Evolutionary conservation across 1,284 basidiomycete genomes (phyloP).

Genomic region (Stereum hirsutum): DNA sequence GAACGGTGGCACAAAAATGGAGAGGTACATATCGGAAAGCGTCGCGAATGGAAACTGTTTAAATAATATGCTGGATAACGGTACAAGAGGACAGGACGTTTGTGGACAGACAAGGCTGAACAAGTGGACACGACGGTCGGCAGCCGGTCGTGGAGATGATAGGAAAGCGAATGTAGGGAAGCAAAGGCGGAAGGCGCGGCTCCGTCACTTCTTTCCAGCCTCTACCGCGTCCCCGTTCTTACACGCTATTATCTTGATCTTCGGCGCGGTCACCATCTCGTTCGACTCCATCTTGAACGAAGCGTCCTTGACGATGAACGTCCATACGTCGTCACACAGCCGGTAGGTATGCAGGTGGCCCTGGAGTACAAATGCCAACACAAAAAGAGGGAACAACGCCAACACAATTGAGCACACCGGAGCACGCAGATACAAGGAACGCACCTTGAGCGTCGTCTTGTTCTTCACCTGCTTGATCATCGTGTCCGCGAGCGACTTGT

Average conservation of each 20-base stretch:
- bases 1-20: not conserved
- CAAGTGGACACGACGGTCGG: no score
- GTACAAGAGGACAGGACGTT: no score
- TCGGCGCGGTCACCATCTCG: slow-evolving; percentile 65
- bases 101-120: no score
- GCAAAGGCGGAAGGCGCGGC: not conserved
- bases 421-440: slow-evolving; percentile 11
- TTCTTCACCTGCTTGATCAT: slow-evolving; percentile 88
- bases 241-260: slow-evolving; percentile 94
- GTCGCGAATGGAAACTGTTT: no score
- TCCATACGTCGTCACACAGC: slow-evolving; percentile 97
- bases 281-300: slow-evolving; percentile 93
- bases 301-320: slow-evolving; percentile 88
- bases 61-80: no score
- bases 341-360: slow-evolving; percentile 88
- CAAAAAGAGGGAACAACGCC: not conserved
- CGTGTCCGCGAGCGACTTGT: slow-evolving; percentile 87
- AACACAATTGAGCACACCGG: not conserved
- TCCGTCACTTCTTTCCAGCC: slow-evolving; percentile 52
- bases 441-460: slow-evolving; percentile 85
- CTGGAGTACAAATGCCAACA: slow-evolving; percentile 34
- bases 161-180: not conserved
- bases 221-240: slow-evolving; percentile 86
- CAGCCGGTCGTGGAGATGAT: not conserved
- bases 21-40: not conserved